Evolutionary conservation across 345 rosid species (phyloP), one percentile per base, ranked within the genome.

Genomic region (Ceriops tagal): DNA sequence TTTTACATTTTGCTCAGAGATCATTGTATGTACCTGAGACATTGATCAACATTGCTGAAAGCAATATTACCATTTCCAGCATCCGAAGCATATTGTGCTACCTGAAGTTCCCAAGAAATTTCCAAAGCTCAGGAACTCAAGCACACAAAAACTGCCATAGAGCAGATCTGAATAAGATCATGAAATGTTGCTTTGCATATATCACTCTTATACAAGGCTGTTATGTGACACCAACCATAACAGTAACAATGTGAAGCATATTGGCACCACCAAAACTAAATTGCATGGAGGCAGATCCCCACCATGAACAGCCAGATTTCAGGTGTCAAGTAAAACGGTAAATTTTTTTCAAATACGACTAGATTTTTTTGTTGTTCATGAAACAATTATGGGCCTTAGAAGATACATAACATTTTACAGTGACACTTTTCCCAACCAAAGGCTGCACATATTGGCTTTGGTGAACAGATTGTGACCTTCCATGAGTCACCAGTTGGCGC

Each of bases 31-130:
- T 86, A 93, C 97, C 97, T 79, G 76, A 93, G 79, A 75, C 96
- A 91, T 70, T 75, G 83, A 71, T 87, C 95, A 49, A 93, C 97
- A 71, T 86, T 85, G 35, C 71, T 66, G 53, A 77, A 67, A 21
- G 96, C 97, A 47, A 83, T 71, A 64, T 83, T 68, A 47, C 92
- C 89, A 61, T 85, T 82, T 46, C 92, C 93, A 71, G 83, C 83
- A 70, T 91, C 97, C 37, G 90, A 89, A 77, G 97, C 95, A 63
- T 93, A 91, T 51, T 88, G 95, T 51, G 97, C 98, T 32, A 88
- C 96, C 97, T 90, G 79, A 77, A 78, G 79, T 77, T 80, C 62
- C 66, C 63, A 77, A 76, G 72, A 76, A 83, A 71, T 71, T 72
- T 71, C 75, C 77, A 62, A 83, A 77, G 63, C 58, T 82, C 82